Conservation (phyloP, 164 flowering plant genomes). For the Tetrastigma voinierianum region DNA sequence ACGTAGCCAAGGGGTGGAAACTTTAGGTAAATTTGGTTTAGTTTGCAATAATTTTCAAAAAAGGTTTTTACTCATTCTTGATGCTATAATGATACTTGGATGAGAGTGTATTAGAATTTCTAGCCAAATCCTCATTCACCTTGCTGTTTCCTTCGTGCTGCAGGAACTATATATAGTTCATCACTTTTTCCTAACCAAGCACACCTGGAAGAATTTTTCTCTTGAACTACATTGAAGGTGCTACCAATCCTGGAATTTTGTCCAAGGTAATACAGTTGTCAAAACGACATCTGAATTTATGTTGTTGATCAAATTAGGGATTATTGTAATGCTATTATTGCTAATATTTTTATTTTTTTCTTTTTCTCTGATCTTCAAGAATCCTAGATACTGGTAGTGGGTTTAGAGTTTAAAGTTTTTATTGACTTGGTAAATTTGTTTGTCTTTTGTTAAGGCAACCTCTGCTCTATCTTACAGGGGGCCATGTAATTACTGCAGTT, state of each 20-base stretch:
- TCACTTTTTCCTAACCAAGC: constrained; percentile 94
- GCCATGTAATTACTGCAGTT: no score
- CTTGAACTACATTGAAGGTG: constrained; percentile 92
- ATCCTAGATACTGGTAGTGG: no score
- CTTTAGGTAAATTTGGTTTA: constrained; percentile 54
- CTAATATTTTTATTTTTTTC: no score
- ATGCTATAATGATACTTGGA: no score
- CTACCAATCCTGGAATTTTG: constrained; percentile 79
- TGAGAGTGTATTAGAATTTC: neutral
- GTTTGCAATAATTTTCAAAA: neutral
- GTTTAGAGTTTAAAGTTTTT: no score
- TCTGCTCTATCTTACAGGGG: no score
- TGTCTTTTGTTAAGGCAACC: no score
- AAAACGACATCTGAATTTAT: no score
- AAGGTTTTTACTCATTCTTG: no score
- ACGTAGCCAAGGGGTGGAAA: constrained; percentile 94
- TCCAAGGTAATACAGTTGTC: constrained; percentile 57
- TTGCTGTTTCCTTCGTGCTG: constrained; percentile 6
- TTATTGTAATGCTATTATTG: no score
- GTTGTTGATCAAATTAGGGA: neutral
- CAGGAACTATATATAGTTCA: constrained; percentile 97
- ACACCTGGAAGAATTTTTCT: constrained; percentile 80
- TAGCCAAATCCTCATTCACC: neutral
- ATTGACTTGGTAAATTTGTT: no score
- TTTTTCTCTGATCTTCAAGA: neutral